Base-by-base conservation (phyloP, 1,284 basidiomycete species). In the Austroboletus rostrupii region DNA sequence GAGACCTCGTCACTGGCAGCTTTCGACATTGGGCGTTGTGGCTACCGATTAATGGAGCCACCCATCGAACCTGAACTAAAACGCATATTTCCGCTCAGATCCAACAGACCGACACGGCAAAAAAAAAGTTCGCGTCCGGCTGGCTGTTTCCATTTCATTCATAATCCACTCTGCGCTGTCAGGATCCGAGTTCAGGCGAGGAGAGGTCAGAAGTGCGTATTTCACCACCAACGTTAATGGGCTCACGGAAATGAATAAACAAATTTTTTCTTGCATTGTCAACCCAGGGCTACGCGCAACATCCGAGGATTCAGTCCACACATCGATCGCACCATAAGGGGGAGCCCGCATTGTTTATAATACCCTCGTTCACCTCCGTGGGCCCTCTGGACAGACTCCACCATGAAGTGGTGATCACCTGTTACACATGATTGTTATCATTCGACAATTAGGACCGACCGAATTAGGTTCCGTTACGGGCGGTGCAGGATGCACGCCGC, bases 191-290 rank as follows among this genome's bases (percentile, higher is more conserved):
- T 47, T 6, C 43, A 58, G 40, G 52, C 44, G 35, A 54, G 20
- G 42, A 54, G 38, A 48, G 55, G 45, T 58, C 49, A 46, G 59
- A 50, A 40, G 21, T 57, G 28, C 48, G 59, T 64, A 58, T 64
- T 65, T 62, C 57, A 52, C 43, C 40, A 44, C 33, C 21, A 50
- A 64, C 47, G 39, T 46, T 49, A 56, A 61, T 61, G 23, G 49
- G 53, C 43, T 41, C 48, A 42, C 63, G 60, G 60, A 61, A 66
- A 61, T 61, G 63, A 61, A 61, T n/a, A 48, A 64, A 60, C 50
- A 60, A 61, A 28, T 52, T 62, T 65, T 66, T 61, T 60, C 43
- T 28, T 39, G 29, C 44, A 44, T 53, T 43, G 49, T 60, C 42
- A 31, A 43, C 50, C 53, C 45, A 47, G 60, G 60, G 44, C 52